phyloP scores from a whole-genome alignment of 306 rosid genomes.

The Rosa persica region DNA sequence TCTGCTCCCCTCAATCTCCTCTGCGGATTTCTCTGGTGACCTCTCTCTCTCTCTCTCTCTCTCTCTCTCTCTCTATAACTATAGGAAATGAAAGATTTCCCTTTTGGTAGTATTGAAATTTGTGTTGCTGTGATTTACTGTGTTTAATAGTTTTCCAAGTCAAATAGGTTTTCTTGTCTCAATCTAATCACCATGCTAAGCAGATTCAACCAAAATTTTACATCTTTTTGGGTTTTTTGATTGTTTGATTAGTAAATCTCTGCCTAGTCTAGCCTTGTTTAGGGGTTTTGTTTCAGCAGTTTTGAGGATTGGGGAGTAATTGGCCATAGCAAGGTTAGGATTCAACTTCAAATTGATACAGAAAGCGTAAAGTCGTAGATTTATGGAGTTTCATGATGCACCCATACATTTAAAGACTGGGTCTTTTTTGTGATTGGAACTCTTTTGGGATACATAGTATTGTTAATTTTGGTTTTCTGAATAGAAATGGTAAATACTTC shows the following conservation, averaged over 20 bases:
- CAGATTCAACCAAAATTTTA: not conserved
- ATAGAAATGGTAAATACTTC: not conserved
- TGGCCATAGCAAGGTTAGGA: not conserved
- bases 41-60: conserved; percentile 27
- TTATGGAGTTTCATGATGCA: not conserved
- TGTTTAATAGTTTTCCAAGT: not conserved
- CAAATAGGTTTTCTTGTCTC: not conserved
- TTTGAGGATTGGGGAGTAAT: not conserved
- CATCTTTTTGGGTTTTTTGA: not conserved
- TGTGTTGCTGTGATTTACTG: conserved; percentile 5
- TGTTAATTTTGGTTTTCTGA: not conserved
- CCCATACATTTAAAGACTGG: not conserved
- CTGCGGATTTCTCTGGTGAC: conserved; percentile 32
- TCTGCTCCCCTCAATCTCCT: conserved; percentile 13
- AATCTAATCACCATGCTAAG: not conserved
- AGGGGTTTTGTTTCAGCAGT: not conserved
- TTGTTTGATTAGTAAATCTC: not conserved
- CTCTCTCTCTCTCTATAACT: conserved; percentile 17
- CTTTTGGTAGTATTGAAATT: not conserved
- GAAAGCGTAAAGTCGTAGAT: not conserved
- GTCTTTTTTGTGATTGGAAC: not conserved
- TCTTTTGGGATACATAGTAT: not conserved
- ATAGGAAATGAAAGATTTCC: not conserved
- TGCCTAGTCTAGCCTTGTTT: not conserved
- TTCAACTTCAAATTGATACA: not conserved